These are phyloP conservation scores for Axilococcus clingmanii DNA, from an alignment of 139 green algal species.

Conservation along the genomic window DNA sequence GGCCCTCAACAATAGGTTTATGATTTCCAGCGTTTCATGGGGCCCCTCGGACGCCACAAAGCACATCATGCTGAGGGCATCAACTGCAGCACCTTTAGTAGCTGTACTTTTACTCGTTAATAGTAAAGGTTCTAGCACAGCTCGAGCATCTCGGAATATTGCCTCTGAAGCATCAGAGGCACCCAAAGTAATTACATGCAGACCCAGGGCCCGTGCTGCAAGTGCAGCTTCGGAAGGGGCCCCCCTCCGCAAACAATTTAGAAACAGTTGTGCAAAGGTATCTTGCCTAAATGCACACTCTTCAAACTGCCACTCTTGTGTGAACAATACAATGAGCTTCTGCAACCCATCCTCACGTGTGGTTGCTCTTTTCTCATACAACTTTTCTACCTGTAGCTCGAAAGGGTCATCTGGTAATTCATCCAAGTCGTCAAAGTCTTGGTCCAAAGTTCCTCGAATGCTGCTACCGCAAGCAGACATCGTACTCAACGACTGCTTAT, in stretches of 20 bases:
- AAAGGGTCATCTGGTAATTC: conserved; percentile 12
- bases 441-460: no score
- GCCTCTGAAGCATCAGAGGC: conserved; percentile 5
- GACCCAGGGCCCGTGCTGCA: conserved; percentile 35
- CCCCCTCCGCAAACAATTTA: conserved; percentile 34
- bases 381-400: conserved; percentile 21
- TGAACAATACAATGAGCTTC: conserved; percentile 17
- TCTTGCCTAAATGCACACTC: conserved; percentile 24
- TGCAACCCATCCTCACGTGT: conserved; percentile 39
- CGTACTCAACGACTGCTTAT: conserved; percentile 3
- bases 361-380: conserved; percentile 42
- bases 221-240: conserved; percentile 31
- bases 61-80: conserved; percentile 41
- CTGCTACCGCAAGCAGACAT: conserved; percentile 3
- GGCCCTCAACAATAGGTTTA: conserved; percentile 30
- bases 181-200: conserved; percentile 48
- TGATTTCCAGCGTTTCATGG: conserved; percentile 19
- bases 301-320: conserved; percentile 17
- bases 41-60: conserved; percentile 47
- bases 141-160: conserved; percentile 19
- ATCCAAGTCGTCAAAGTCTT: neutral
- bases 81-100: conserved; percentile 21
- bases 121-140: conserved; percentile 31
- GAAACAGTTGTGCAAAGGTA: conserved; percentile 37
- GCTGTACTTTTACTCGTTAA: conserved; percentile 15